Evolutionary conservation across 345 rosid genomes (phyloP).

Genomic region (Excoecaria agallocha): DNA sequence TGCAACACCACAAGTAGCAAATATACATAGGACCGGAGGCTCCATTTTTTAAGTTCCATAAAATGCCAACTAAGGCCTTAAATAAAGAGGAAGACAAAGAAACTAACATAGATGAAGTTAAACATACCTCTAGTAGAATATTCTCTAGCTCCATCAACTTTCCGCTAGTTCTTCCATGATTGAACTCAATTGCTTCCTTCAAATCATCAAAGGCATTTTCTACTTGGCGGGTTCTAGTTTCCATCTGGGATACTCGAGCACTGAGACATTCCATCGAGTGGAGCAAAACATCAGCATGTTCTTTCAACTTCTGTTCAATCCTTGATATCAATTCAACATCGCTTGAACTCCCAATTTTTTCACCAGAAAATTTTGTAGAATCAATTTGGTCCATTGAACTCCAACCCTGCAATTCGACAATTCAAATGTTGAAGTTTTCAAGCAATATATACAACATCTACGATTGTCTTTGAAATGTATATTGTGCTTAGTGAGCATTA

Average conservation of each 20-base stretch:
- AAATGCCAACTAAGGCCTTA: neutral
- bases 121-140: slow-evolving; percentile 47
- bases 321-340: slow-evolving; percentile 34
- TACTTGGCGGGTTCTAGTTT: slow-evolving; percentile 36
- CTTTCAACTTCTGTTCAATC: slow-evolving; percentile 47
- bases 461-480: too few species aligned
- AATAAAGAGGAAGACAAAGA: neutral
- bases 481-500: neutral
- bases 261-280: slow-evolving; percentile 43
- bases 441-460: neutral
- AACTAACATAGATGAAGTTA: neutral
- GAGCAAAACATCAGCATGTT: slow-evolving; percentile 37
- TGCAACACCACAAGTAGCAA: slow-evolving; percentile 3
- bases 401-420: slow-evolving; percentile 22
- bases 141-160: slow-evolving; percentile 50
- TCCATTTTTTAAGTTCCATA: neutral
- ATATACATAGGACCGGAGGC: neutral
- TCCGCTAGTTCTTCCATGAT: slow-evolving; percentile 45
- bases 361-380: slow-evolving; percentile 16
- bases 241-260: slow-evolving; percentile 47
- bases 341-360: slow-evolving; percentile 16
- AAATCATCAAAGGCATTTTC: slow-evolving; percentile 45
- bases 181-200: slow-evolving; percentile 38
- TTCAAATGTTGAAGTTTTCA: neutral
- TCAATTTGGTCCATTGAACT: slow-evolving; percentile 21